Base-by-base conservation (phyloP, 306 rosid genomes). In the Corylus avellana region DNA sequence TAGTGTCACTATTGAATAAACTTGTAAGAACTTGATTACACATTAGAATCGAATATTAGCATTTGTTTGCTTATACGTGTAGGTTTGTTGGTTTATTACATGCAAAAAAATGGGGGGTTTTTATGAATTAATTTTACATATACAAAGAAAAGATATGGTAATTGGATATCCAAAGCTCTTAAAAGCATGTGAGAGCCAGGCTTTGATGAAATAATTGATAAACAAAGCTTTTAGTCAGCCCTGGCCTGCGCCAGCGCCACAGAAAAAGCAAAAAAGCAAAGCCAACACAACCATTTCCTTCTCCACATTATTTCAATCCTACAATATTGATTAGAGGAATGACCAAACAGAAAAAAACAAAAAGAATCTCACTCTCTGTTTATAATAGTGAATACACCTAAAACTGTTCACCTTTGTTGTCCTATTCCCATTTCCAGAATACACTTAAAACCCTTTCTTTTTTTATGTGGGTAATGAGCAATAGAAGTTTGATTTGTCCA, bases 161-260 rank as follows among this genome's bases (percentile, higher is more conserved):
- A 39, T 39, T 4, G 16, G 14, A 55, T 18, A 55, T 18, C 59
- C 59, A 55, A 5, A 6, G 59, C 8, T 18, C 25, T 55, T 55
- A 16, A 49, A 49, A 49, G 53, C 11, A 49, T 49, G 53, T 11
- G 53, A 49, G 53, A 49, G 14, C 5, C 12, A 12, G 53, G 3
- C 11, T 55, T 55, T 55, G 5, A 55, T 55, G 14, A 49, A 49
- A 35, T 67, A 51, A 46, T 80, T 66, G 59, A n/a, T 18, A 68
- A 49, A 61, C 73, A 77, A 42, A 4, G 12, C 22, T 13, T 27
- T 49, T 56, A 74, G 77, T 69, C 77, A 47, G 61, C 8, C 66
- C 70, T 18, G 44, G 5, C 44, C 44, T 35, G 39, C 39, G 39
- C 39, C 4, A 22, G 44, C 44, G 44, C 5, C 44, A 39, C 44